These are phyloP conservation scores for Sclerotinia nivalis DNA, from an alignment of 2,329 filamentous ascomycete genomes.

Conservation along the genomic window DNA sequence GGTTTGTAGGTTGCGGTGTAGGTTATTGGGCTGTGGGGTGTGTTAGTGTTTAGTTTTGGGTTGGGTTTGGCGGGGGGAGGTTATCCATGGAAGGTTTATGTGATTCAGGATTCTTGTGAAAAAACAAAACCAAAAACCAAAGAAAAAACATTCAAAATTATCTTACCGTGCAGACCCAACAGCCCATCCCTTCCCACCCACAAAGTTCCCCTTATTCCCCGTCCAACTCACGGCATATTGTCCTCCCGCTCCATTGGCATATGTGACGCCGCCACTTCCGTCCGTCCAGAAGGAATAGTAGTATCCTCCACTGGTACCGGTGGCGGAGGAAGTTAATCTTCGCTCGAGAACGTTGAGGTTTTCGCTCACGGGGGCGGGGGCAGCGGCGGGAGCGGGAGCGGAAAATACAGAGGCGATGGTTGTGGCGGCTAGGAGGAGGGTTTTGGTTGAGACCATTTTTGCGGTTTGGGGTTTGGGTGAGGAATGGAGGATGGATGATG, in stretches of 20 bases:
- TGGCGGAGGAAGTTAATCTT: conserved; percentile 16
- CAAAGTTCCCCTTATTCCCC: conserved; percentile 47
- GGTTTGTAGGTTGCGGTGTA: conserved; percentile 47
- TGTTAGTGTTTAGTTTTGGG: not conserved
- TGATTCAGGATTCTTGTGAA: too few relatives aligned
- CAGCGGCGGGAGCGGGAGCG: conserved; percentile 3
- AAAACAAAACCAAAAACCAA: too few relatives aligned
- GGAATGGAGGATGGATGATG: not conserved
- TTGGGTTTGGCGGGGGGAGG: not conserved
- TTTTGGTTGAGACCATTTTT: conserved; percentile 17
- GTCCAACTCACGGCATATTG: conserved; percentile 53
- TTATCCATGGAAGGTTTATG: too few relatives aligned
- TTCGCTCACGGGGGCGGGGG: not conserved
- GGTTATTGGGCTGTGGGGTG: conserved; percentile 41
- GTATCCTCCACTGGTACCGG: conserved; percentile 28
- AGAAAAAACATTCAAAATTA: too few relatives aligned
- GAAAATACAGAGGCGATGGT: conserved; percentile 19
- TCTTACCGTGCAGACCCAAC: conserved; percentile 40
- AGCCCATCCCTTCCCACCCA: conserved; percentile 54
- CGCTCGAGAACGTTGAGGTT: conserved; percentile 8
- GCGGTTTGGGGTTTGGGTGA: not conserved
- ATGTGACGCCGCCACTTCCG: conserved; percentile 49
- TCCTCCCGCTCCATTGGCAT: conserved; percentile 55
- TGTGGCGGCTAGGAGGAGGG: conserved; percentile 20
- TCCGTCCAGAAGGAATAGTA: conserved; percentile 64